Evolutionary conservation across 2,329 filamentous ascomycete species (phyloP).

Genomic region (Davidsoniella australis): DNA sequence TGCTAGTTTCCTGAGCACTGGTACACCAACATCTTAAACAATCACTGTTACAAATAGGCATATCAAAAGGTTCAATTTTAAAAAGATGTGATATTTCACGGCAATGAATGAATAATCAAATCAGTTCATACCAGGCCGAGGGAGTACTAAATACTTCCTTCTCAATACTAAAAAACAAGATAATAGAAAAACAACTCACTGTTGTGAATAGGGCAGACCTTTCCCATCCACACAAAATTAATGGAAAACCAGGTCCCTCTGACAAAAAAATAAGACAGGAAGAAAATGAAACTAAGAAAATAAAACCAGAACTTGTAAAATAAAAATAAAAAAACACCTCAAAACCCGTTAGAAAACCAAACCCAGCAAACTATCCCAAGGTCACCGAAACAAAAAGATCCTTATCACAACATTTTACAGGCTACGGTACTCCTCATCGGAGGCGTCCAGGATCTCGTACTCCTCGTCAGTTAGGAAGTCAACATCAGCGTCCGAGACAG

Average conservation of each 20-base stretch:
- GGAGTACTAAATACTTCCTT: not conserved
- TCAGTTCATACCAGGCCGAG: not conserved
- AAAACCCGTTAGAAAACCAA: conserved; percentile 1
- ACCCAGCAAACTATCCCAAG: conserved; percentile 5
- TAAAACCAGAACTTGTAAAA: not conserved
- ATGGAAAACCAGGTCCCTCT: not conserved
- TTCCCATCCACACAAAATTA: not conserved
- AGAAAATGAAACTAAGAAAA: conserved; percentile 1
- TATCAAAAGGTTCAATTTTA: too few species aligned
- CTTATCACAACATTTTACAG: conserved; percentile 26
- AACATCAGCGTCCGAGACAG: conserved; percentile 49
- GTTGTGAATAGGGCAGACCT: not conserved
- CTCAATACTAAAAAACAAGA: not conserved
- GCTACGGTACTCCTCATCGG: conserved; percentile 65
- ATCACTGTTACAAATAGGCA: too few species aligned
- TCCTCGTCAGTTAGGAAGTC: conserved; percentile 93
- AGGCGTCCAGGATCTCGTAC: conserved; percentile 92
- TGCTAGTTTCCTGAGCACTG: too few species aligned
- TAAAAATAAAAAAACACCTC: conserved; percentile 10
- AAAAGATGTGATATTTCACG: not conserved
- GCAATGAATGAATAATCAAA: too few species aligned
- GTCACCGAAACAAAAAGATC: conserved; percentile 14
- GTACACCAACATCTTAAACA: too few species aligned
- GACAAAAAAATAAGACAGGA: not conserved
- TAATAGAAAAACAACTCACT: not conserved